phyloP scores from a whole-genome alignment of 2,329 filamentous ascomycete genomes.

The Beauveria sp. region DNA sequence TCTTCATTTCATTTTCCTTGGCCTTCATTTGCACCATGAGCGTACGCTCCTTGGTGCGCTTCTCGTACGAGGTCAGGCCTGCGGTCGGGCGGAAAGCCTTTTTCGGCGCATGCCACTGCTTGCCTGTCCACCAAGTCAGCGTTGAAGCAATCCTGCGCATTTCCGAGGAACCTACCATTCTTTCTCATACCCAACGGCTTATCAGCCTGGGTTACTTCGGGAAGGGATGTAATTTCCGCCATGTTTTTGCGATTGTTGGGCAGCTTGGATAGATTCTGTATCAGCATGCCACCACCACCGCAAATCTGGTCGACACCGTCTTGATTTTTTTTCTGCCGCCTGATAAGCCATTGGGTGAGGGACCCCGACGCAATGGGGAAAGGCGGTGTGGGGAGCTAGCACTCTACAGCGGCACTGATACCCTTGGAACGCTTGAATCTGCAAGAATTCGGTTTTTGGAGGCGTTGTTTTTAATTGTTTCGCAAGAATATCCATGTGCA shows the following conservation, averaged over 20 bases:
- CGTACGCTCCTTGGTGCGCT: slow-evolving; percentile 63
- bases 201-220: not conserved
- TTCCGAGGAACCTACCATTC: not conserved
- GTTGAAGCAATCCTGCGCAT: not conserved
- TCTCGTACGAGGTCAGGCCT: slow-evolving; percentile 71
- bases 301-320: not conserved
- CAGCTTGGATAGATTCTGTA: not conserved
- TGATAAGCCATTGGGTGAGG: not conserved
- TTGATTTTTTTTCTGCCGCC: slow-evolving; percentile 1
- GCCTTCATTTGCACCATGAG: slow-evolving; percentile 73
- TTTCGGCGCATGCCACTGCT: slow-evolving; percentile 84
- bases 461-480: too few relatives aligned
- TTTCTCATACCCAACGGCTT: slow-evolving; percentile 12
- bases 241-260: not conserved
- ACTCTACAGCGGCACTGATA: not conserved
- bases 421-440: not conserved
- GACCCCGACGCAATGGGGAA: not conserved
- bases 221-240: not conserved
- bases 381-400: not conserved
- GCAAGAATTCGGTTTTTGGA: not conserved
- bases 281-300: not conserved
- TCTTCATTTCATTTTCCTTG: slow-evolving; percentile 91
- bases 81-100: slow-evolving; percentile 77
- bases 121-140: slow-evolving; percentile 49
- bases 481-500: too few relatives aligned